Evolutionary conservation across 345 rosid species (phyloP).

Genomic region (Eucalyptus paniculata): DNA sequence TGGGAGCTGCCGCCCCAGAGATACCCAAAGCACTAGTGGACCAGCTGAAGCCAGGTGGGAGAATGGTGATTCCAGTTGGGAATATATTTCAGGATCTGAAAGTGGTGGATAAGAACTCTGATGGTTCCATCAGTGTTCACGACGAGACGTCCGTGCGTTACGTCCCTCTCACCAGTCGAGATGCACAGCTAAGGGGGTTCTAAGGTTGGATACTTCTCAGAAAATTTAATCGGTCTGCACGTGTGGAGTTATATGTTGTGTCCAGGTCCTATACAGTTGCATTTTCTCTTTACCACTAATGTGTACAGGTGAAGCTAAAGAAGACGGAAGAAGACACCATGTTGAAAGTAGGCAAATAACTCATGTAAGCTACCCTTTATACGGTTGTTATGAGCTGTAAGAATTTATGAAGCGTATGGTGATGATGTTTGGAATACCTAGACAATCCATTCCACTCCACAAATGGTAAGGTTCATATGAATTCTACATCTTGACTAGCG

Average conservation of each 20-base stretch:
- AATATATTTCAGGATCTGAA: constrained; percentile 67
- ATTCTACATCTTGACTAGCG: background rate
- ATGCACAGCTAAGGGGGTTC: constrained; percentile 42
- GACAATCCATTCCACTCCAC: background rate
- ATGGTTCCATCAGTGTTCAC: constrained; percentile 55
- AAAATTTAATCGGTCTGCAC: background rate
- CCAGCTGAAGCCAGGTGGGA: constrained; percentile 94
- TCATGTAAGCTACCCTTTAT: background rate
- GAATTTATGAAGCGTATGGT: background rate
- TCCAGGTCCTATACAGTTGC: background rate
- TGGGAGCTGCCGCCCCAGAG: constrained; percentile 95
- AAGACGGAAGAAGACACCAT: background rate
- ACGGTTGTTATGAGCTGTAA: background rate
- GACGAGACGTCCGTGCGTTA: constrained; percentile 74
- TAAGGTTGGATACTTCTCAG: background rate
- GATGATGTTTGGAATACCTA: background rate
- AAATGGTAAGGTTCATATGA: background rate
- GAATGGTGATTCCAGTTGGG: constrained; percentile 97
- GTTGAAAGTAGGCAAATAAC: background rate
- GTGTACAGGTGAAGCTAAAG: background rate
- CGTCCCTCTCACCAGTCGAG: constrained; percentile 88
- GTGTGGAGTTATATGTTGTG: background rate
- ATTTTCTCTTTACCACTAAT: background rate
- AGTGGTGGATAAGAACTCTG: constrained; percentile 61
- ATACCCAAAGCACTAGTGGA: constrained; percentile 74